Evolutionary conservation across 106 monocot species (phyloP).

Genomic region (Dioscorea alata): DNA sequence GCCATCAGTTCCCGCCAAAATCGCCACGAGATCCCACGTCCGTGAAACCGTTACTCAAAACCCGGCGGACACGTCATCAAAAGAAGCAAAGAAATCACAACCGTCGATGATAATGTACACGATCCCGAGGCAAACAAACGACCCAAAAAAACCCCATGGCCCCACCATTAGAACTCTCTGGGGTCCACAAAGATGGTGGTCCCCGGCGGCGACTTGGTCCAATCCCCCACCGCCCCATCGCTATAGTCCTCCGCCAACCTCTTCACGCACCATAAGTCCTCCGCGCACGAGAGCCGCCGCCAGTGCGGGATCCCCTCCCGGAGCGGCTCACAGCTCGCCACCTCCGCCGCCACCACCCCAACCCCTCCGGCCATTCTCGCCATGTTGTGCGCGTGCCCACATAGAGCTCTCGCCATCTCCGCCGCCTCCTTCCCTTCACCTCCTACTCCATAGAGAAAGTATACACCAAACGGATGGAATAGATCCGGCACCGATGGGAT

Average conservation of each 20-base stretch:
- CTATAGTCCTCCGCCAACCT: conserved; percentile 32
- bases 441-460: conserved; percentile 56
- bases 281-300: conserved; percentile 43
- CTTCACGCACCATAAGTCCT: conserved; percentile 68
- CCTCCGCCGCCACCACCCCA: conserved; percentile 47
- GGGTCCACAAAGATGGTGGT: conserved; percentile 53
- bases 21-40: too few species aligned
- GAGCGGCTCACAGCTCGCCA: conserved; percentile 50
- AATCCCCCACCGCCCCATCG: conserved; percentile 39
- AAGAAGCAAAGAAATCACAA: too few species aligned
- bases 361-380: conserved; percentile 33
- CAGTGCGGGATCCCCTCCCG: conserved; percentile 42
- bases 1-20: too few species aligned
- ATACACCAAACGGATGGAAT: conserved; percentile 46
- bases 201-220: conserved; percentile 39
- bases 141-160: too few species aligned
- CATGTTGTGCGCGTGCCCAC: conserved; percentile 49
- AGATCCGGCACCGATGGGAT: conserved; percentile 62
- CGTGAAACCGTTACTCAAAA: too few species aligned
- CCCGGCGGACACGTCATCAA: too few species aligned
- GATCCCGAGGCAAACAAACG: too few species aligned
- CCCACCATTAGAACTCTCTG: neutral
- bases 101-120: too few species aligned
- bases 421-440: conserved; percentile 27
- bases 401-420: conserved; percentile 20